Evolutionary conservation across 306 rosid genomes (phyloP).

Genomic region (Cyamopsis tetragonoloba): DNA sequence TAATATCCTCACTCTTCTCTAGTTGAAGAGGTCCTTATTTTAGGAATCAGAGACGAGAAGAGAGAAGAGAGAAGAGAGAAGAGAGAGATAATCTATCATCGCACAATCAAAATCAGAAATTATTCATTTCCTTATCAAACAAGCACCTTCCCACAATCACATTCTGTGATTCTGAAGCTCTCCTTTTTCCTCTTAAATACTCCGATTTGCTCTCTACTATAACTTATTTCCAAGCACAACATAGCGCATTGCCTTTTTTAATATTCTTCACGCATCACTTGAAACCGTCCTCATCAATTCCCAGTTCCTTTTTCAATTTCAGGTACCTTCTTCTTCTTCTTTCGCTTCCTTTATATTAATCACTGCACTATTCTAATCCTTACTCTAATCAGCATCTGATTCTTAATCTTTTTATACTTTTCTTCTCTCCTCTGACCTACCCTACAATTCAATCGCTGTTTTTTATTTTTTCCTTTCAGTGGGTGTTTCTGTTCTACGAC

Average conservation of each 20-base stretch:
- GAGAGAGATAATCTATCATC: too few relatives aligned
- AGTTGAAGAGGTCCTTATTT: not conserved
- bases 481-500: conserved; percentile 24
- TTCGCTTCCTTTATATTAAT: not conserved
- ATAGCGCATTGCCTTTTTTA: not conserved
- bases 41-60: not conserved
- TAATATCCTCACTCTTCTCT: not conserved
- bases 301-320: conserved; percentile 8
- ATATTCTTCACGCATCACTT: not conserved
- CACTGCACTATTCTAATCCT: conserved; percentile 16
- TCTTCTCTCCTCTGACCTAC: conserved; percentile 25
- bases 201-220: not conserved
- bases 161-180: not conserved
- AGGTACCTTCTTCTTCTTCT: conserved; percentile 22
- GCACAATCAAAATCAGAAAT: not conserved
- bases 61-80: too few relatives aligned
- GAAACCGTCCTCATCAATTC: conserved; percentile 25
- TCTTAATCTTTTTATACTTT: not conserved
- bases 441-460: conserved; percentile 14
- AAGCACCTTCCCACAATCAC: conserved; percentile 4
- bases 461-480: not conserved
- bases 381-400: conserved; percentile 5
- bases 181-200: not conserved
- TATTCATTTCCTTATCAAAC: not conserved
- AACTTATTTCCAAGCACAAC: not conserved